Evolutionary conservation across 2,329 filamentous ascomycete species (phyloP).

Genomic region (Mycosphaerelloides madeirae): DNA sequence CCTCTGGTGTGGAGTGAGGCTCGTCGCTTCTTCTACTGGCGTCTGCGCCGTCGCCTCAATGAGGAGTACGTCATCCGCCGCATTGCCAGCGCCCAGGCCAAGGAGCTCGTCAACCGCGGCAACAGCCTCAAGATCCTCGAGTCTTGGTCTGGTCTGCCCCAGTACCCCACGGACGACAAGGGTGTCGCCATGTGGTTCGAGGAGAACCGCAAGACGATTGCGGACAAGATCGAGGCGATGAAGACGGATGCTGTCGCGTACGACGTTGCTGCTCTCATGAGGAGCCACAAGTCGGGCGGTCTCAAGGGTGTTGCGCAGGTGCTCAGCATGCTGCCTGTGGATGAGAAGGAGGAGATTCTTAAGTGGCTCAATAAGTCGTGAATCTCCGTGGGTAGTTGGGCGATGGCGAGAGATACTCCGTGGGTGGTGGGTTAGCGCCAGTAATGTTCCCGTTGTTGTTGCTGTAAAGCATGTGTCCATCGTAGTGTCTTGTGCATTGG

Average conservation of each 20-base stretch:
- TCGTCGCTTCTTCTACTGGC: slow-evolving; percentile 99
- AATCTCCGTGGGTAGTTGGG: background rate
- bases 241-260: slow-evolving; percentile 69
- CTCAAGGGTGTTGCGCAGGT: slow-evolving; percentile 84
- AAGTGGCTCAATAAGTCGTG: slow-evolving; percentile 46
- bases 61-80: slow-evolving; percentile 96
- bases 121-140: slow-evolving; percentile 68
- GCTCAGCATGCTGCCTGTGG: slow-evolving; percentile 78
- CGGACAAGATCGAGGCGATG: slow-evolving; percentile 77
- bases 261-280: slow-evolving; percentile 65
- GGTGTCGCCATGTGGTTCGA: slow-evolving; percentile 94
- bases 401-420: no score
- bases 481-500: no score
- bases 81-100: slow-evolving; percentile 55
- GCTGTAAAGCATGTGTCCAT: no score
- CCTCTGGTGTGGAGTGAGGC: slow-evolving; percentile 81
- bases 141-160: slow-evolving; percentile 74
- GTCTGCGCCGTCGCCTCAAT: slow-evolving; percentile 89
- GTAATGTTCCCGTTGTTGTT: no score
- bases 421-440: no score
- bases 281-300: slow-evolving; percentile 62
- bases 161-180: slow-evolving; percentile 74
- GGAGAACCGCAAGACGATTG: slow-evolving; percentile 78
- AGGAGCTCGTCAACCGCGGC: slow-evolving; percentile 38
- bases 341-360: slow-evolving; percentile 80